phyloP scores from a whole-genome alignment of 2,329 filamentous ascomycete species.

The Karstenula rhodostoma region DNA sequence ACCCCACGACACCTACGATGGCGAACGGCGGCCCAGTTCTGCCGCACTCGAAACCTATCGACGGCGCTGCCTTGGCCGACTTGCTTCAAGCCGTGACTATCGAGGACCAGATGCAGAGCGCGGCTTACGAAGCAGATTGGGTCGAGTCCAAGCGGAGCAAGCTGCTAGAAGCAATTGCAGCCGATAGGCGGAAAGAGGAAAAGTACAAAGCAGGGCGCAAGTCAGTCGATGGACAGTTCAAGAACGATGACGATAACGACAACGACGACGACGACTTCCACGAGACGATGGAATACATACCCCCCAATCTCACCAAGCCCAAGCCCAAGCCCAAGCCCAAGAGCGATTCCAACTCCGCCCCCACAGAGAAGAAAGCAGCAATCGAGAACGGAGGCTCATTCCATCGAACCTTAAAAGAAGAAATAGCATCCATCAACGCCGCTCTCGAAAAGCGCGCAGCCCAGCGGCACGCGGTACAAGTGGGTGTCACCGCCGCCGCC shows the following conservation, averaged over 20 bases:
- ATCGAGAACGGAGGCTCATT: too few relatives aligned
- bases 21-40: background rate
- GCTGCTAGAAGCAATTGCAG: background rate
- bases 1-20: background rate
- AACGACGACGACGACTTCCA: background rate
- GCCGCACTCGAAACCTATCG: background rate
- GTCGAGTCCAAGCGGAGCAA: background rate
- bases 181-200: background rate
- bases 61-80: background rate
- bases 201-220: background rate
- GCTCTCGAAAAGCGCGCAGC: background rate
- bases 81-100: conserved; percentile 5
- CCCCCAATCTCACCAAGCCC: background rate
- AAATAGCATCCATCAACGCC: background rate
- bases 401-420: background rate
- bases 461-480: background rate
- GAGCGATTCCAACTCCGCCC: background rate
- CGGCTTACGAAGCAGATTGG: background rate
- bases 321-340: background rate
- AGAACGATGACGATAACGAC: too few relatives aligned
- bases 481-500: too few relatives aligned
- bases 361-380: background rate
- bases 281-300: conserved; percentile 7
- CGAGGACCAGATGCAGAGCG: background rate
- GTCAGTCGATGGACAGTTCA: too few relatives aligned